Evolutionary conservation across 2,329 filamentous ascomycete genomes (phyloP).

Genomic region (Sordariomycetes sp.): DNA sequence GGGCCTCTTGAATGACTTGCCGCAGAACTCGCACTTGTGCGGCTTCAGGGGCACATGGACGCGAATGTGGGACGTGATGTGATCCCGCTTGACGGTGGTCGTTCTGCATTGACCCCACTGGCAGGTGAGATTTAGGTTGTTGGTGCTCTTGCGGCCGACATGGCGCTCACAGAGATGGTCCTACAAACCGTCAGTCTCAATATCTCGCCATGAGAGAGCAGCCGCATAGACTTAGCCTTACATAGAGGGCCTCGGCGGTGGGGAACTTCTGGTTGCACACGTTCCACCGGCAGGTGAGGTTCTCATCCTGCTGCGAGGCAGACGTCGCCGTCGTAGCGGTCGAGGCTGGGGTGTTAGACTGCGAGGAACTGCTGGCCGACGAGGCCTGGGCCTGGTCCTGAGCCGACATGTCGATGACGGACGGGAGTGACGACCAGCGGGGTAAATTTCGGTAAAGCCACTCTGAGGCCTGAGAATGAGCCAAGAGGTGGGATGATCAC

Average conservation of each 20-base stretch:
- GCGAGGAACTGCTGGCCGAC: constrained; percentile 29
- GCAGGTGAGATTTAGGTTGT: constrained; percentile 94
- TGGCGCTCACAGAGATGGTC: constrained; percentile 98
- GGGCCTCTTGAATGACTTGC: constrained; percentile 97
- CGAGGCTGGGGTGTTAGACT: constrained; percentile 37
- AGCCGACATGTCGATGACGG: constrained; percentile 4
- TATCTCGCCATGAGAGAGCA: neutral
- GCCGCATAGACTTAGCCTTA: constrained; percentile 21
- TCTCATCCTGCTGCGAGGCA: constrained; percentile 31
- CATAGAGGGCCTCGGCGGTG: constrained; percentile 45
- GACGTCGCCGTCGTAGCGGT: constrained; percentile 32
- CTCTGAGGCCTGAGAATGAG: no score
- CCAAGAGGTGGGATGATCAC: no score
- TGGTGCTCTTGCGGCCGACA: constrained; percentile 97
- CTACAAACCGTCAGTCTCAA: constrained; percentile 27
- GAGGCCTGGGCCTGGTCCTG: constrained; percentile 7
- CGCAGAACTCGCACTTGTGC: constrained; percentile 97
- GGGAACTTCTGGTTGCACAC: constrained; percentile 45
- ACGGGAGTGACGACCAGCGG: neutral
- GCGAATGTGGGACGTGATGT: constrained; percentile 97
- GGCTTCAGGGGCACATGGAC: constrained; percentile 98
- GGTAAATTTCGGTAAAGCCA: neutral
- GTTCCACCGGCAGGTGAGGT: constrained; percentile 47
- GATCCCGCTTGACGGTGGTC: constrained; percentile 95
- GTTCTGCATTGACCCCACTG: constrained; percentile 95